Evolutionary conservation across 805 yeast genomes (phyloP).

Genomic region (Spencermartinsiella europaea): DNA sequence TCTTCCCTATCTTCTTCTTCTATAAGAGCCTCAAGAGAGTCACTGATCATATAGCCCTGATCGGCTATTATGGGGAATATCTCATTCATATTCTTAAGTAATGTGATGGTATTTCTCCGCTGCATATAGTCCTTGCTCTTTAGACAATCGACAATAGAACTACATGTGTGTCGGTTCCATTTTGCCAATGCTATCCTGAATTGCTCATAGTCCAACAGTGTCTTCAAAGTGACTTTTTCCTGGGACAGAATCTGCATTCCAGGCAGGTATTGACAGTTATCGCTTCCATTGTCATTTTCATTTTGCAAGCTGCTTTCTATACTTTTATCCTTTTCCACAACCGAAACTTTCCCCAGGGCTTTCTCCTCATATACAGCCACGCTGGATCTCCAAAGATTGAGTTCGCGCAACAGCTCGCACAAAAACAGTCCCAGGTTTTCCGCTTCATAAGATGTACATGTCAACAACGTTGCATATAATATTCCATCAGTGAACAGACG

Average conservation of each 20-base stretch:
- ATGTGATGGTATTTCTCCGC: conserved; percentile 72
- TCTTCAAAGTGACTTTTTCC: conserved; percentile 11
- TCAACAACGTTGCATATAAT: conserved; percentile 54
- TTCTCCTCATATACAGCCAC: conserved; percentile 30
- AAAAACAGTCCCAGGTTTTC: conserved; percentile 78
- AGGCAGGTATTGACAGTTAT: conserved; percentile 19
- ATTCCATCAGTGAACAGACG: conserved; percentile 45
- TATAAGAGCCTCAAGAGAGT: conserved; percentile 44
- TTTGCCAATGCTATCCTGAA: conserved; percentile 41
- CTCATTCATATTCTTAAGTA: conserved; percentile 59
- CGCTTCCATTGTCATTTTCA: conserved; percentile 8
- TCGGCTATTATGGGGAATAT: conserved; percentile 64
- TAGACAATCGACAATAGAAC: conserved; percentile 41
- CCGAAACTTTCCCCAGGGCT: conserved; percentile 24
- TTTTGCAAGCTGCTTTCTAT: background rate
- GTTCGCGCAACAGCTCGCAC: conserved; percentile 45
- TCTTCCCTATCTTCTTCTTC: conserved; percentile 67
- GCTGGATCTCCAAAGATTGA: conserved; percentile 43
- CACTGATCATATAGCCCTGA: conserved; percentile 52
- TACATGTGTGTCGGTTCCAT: conserved; percentile 51
- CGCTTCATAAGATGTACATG: conserved; percentile 71
- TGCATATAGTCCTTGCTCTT: conserved; percentile 59
- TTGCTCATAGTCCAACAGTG: conserved; percentile 29
- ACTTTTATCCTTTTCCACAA: background rate
- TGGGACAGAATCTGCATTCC: conserved; percentile 22